Evolutionary conservation across 352 stramenopile species (phyloP), one percentile per base, ranked within the genome.

Genomic region (Globisporangium parvum): DNA sequence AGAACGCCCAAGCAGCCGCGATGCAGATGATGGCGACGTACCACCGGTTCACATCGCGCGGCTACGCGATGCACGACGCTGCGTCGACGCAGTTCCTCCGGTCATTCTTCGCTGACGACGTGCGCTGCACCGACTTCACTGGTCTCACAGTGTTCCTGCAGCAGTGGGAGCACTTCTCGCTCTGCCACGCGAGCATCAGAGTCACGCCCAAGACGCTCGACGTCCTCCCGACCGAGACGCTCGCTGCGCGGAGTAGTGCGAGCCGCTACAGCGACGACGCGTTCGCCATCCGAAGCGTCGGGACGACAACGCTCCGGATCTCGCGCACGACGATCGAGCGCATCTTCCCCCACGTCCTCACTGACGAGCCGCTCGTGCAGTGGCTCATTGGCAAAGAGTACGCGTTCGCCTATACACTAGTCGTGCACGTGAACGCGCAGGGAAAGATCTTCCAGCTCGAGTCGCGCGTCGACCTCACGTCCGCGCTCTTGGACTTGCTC

Each of bases 391-490:
- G 66, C 20, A 77, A 77, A 35, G 57, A 67, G 31, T 83, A 83
- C 59, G 55, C 45, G 23, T 75, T 77, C 46, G 57, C 51, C n/a
- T 83, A 69, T 51, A 72, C 66, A 39, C 52, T 78, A 18, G 60
- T 75, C 33, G 55, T 66, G 5, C 62, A 80, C 55, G 47, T 83
- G 24, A 76, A 72, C 53, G 40, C 45, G 2, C 35, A 66, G 4
- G 70, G 70, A 1, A 33, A 47, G 1, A 65, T 83, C 24, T 83
- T 77, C 60, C 67, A 80, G 57, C 67, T 78, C 33, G 73, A 83
- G 58, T 77, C 65, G 2, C 56, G 53, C 0, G 63, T 80, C 20
- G 73, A 83, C 42, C 53, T 80, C 52, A 66, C 59, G 18, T 70
- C 70, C 15, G 60, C 60, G 41, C 60, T 83, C 20, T 53, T 78